phyloP scores from a whole-genome alignment of 495 filamentous ascomycete genomes.

The Trichoderma gamsii region DNA sequence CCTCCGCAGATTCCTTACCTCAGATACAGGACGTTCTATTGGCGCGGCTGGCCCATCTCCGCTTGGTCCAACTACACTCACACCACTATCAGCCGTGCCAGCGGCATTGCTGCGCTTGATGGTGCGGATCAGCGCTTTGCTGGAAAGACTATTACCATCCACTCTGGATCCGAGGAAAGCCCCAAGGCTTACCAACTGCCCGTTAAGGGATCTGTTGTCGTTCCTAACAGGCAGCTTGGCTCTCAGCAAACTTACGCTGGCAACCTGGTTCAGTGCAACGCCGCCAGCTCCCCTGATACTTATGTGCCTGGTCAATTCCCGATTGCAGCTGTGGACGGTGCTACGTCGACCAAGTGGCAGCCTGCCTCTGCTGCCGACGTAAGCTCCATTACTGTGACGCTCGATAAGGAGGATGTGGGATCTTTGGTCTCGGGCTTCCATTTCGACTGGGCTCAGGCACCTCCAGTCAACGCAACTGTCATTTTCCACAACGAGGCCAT shows the following conservation, averaged over 20 bases:
- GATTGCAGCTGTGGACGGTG: slow-evolving; percentile 62
- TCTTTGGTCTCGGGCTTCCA: not conserved
- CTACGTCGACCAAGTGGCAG: slow-evolving; percentile 66
- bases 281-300: slow-evolving; percentile 40
- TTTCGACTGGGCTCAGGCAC: slow-evolving; percentile 5
- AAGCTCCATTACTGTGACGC: not conserved
- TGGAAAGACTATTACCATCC: slow-evolving; percentile 9
- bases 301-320: slow-evolving; percentile 69
- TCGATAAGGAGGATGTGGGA: not conserved
- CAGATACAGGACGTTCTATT: slow-evolving; percentile 63
- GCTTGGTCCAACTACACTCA: slow-evolving; percentile 60
- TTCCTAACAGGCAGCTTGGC: slow-evolving; percentile 50
- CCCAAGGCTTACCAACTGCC: slow-evolving; percentile 43
- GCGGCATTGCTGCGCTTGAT: slow-evolving; percentile 22
- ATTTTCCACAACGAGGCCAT: slow-evolving; percentile 5
- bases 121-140: slow-evolving; percentile 18
- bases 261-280: slow-evolving; percentile 64
- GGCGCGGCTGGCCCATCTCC: slow-evolving; percentile 58
- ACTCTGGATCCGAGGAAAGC: not conserved
- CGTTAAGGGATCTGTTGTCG: slow-evolving; percentile 44
- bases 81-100: slow-evolving; percentile 52
- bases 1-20: slow-evolving; percentile 54
- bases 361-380: slow-evolving; percentile 32
- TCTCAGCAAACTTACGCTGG: slow-evolving; percentile 43
- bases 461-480: slow-evolving; percentile 8